Evolutionary conservation across 2,329 filamentous ascomycete genomes (phyloP), one percentile per base, ranked within the genome.

Genomic region (Furcasterigmium furcatum): DNA sequence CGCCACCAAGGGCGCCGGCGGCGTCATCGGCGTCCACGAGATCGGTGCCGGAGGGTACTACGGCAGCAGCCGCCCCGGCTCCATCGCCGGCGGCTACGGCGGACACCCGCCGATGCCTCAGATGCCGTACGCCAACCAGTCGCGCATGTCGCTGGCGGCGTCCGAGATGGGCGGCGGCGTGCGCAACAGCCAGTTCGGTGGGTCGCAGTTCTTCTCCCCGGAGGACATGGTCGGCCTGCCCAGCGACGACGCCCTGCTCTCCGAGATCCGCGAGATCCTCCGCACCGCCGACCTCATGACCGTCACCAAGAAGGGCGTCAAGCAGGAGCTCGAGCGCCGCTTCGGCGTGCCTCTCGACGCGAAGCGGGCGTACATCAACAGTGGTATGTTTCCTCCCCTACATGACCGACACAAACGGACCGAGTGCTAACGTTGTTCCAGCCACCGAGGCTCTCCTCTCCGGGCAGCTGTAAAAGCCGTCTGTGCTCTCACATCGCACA

Each of bases 271-370:
- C 43, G 91, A 96, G 60, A 96, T 99, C 52, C 73, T 99, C 51
- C 81, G 85, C 56, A 95, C 87, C 12, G 91, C 91, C 2, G 94
- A 99, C 69, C 72, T 99, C 61, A 99, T 99, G 94, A 91, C 82
- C 5, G 89, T 99, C 36, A 99, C 94, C 54, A 99, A 99, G 83
- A 99, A 99, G 82, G 90, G 88, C 58, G 88, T 99, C 68, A 97
- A 97, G 78, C 71, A 81, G 55, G 94, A 99, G 72, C 72, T 99
- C 47, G 94, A 99, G 76, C 82, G 84, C 59, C 81, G 91, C 51
- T 99, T 99, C 61, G 88, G 88, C 50, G 84, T 95, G 52, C 81
- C 84, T 48, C 78, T 99, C 48, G 91, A 97, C 63, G 76, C 84
- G 44, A 95, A 89, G 78, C 86, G 91, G 67, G 83, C 88, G 47